phyloP scores from a whole-genome alignment of 306 rosid species.

The Fragaria iinumae region DNA sequence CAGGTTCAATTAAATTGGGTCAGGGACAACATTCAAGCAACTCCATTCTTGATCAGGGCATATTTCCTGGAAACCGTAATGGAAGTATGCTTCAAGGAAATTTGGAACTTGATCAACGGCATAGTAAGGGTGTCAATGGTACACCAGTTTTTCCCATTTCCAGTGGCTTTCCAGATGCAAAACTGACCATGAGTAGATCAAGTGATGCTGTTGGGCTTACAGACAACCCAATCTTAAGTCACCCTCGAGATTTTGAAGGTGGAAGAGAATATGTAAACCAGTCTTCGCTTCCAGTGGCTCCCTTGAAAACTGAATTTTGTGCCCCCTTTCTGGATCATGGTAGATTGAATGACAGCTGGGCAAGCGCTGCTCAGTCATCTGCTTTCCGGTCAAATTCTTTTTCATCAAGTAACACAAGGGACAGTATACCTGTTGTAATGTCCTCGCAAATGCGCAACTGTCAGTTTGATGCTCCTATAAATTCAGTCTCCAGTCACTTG shows the following conservation, averaged over 20 bases:
- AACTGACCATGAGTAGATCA: conserved; percentile 28
- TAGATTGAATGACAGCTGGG: conserved; percentile 55
- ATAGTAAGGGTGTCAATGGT: conserved; percentile 38
- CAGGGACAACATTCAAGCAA: conserved; percentile 49
- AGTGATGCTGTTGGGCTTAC: conserved; percentile 35
- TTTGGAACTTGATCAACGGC: conserved; percentile 56
- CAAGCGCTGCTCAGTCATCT: conserved; percentile 55
- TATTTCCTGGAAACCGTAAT: conserved; percentile 48
- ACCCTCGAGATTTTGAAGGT: conserved; percentile 42
- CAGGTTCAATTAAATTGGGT: conserved; percentile 60
- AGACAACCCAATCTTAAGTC: conserved; percentile 41
- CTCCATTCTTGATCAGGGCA: conserved; percentile 42
- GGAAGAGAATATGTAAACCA: conserved; percentile 45
- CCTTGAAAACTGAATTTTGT: conserved; percentile 51
- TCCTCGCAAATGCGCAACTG: conserved; percentile 41
- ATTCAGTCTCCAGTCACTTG: conserved; percentile 41
- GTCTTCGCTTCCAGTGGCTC: conserved; percentile 41
- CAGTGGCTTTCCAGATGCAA: conserved; percentile 47
- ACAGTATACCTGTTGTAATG: conserved; percentile 39
- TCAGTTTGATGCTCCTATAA: conserved; percentile 41
- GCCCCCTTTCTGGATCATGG: conserved; percentile 49
- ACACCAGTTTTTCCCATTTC: conserved; percentile 48
- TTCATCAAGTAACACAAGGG: conserved; percentile 33
- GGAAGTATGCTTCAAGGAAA: conserved; percentile 51
- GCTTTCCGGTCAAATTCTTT: conserved; percentile 48